Evolutionary conservation across 208 protist species (phyloP), one percentile per base, ranked within the genome.

Genomic region (Acanthamoeba healyi): DNA sequence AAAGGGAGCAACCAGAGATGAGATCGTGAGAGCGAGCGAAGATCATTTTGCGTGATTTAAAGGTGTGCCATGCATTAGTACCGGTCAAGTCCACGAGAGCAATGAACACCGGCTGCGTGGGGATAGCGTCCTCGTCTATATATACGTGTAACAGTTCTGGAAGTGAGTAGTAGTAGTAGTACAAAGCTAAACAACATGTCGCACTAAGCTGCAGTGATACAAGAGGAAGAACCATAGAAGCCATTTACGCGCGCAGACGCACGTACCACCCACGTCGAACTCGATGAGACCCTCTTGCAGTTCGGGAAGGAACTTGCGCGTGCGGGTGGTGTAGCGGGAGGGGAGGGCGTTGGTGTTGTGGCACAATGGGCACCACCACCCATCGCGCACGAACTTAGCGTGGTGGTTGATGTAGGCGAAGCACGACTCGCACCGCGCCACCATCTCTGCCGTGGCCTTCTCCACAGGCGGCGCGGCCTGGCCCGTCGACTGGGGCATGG

Each of bases 341-440:
- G 88, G 65, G 29, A 81, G 61, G 6, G 14, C 22, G 40, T 93
- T 93, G 88, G 29, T 58, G 88, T 46, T 74, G 65, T 81, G 63
- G 67, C 88, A 93, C 42, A 93, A 63, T 4, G 63, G 65, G 40
- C 88, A 93, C 88, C 65, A 81, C 88, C 88, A 93, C 44, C 44
- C 46, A 34, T 81, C 65, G 42, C 56, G 88, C 1, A 40, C 67
- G 44, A 93, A 93, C 29, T 40, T 46, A 46, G 88, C 88, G 88
- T 82, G 79, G 63, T 40, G 34, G 88, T 93, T 93, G 56, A 93
- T 93, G 88, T 93, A 93, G 4, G 65, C 88, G 44, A 93, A 93
- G 63, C 88, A 93, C 63, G 40, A 56, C 65, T 81, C 63, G 44
- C 88, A 93, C 63, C 88, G 56, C 40, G 88, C 88, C 14, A 93